Evolutionary conservation across 192 early-diverging fungal species (phyloP).

Genomic region (Spinellus fusiger): DNA sequence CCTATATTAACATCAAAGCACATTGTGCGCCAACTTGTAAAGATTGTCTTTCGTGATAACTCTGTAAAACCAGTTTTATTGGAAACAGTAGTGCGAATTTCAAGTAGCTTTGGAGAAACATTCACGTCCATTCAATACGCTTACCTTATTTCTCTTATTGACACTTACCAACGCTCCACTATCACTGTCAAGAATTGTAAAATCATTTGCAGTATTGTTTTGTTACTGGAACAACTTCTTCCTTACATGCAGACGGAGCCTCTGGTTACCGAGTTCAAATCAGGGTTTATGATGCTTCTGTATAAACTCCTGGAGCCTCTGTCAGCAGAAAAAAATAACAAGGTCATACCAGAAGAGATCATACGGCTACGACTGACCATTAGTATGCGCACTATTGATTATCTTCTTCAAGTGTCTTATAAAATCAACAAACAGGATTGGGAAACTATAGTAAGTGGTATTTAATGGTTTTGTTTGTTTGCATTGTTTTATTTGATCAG

Average conservation of each 20-base stretch:
- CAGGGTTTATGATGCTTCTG: slow-evolving; percentile 34
- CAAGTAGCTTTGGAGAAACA: slow-evolving; percentile 49
- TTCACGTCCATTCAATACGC: slow-evolving; percentile 50
- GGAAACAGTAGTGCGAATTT: slow-evolving; percentile 38
- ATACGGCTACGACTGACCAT: slow-evolving; percentile 18
- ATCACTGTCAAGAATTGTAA: slow-evolving; percentile 27
- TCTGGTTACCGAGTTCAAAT: slow-evolving; percentile 34
- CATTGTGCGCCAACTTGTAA: slow-evolving; percentile 49
- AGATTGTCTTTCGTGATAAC: slow-evolving; percentile 42
- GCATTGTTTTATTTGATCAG: neutral
- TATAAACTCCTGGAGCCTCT: slow-evolving; percentile 32
- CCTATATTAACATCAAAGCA: slow-evolving; percentile 52
- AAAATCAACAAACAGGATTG: slow-evolving; percentile 25
- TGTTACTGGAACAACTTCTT: slow-evolving; percentile 27
- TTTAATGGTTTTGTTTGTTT: neutral
- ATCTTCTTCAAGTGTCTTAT: slow-evolving; percentile 16
- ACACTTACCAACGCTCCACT: slow-evolving; percentile 15
- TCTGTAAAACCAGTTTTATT: slow-evolving; percentile 27
- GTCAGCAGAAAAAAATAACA: neutral
- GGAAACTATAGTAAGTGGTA: slow-evolving; percentile 25
- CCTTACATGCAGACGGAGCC: slow-evolving; percentile 26
- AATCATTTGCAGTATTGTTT: slow-evolving; percentile 25
- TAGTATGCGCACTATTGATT: slow-evolving; percentile 35
- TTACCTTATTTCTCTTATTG: slow-evolving; percentile 44
- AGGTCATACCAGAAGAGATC: neutral